Conservation (phyloP, 139 green algal genomes). For the Medakamo hakoo region DNA sequence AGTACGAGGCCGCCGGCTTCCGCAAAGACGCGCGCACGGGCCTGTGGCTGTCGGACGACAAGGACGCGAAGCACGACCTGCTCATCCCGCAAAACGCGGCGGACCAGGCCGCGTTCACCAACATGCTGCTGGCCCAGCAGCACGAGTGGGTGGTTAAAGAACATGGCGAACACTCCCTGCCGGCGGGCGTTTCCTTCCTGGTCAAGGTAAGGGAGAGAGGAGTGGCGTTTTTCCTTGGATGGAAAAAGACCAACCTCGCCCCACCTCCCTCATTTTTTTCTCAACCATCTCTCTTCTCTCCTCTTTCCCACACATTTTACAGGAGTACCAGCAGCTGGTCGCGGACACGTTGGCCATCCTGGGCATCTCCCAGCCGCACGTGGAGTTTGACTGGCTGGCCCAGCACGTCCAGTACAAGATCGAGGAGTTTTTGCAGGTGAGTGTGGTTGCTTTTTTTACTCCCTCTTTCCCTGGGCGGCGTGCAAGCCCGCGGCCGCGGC, state of each 20-base stretch:
- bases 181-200: not conserved
- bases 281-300: too few species aligned
- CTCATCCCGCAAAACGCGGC: not conserved
- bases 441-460: too few species aligned
- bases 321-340: not conserved
- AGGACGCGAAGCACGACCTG: not conserved
- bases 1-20: not conserved
- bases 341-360: not conserved
- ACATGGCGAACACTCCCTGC: not conserved
- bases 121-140: not conserved
- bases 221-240: too few species aligned
- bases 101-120: not conserved
- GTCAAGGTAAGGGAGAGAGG: too few species aligned
- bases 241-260: too few species aligned
- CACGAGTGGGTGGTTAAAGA: not conserved
- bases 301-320: too few species aligned
- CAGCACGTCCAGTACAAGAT: not conserved
- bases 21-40: too few species aligned
- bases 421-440: not conserved
- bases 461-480: too few species aligned
- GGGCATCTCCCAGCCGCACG: not conserved
- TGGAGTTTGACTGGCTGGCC: not conserved
- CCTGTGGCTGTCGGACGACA: too few species aligned
- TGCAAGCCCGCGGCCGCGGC: too few species aligned
- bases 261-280: too few species aligned